A percentile compares a stretch with the other conserved stretches of the same genome.
phyloP scores from a whole-genome alignment of 345 rosid genomes.

The Isatis tinctoria region DNA sequence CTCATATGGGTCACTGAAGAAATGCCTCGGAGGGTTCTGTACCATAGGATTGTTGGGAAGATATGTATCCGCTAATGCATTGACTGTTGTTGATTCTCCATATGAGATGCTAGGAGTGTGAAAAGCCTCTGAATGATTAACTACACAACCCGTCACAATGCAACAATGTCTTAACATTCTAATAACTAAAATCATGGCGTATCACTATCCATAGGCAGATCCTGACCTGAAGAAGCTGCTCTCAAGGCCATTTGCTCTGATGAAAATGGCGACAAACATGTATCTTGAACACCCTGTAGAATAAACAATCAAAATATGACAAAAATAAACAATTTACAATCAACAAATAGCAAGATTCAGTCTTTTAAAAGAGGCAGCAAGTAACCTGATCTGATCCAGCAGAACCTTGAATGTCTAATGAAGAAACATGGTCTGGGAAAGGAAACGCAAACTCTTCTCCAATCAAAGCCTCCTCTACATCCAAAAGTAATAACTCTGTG shows the following conservation, averaged over 20 bases:
- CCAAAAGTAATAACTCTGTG: background rate
- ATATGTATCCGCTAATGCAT: no score
- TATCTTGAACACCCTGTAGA: conserved; percentile 14
- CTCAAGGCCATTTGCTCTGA: conserved; percentile 2
- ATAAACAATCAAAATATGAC: background rate
- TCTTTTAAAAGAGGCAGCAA: background rate
- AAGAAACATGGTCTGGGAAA: background rate
- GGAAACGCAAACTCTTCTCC: background rate
- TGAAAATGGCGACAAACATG: background rate
- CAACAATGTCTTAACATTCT: background rate
- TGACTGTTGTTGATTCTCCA: no score
- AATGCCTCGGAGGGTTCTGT: background rate
- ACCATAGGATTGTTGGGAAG: background rate
- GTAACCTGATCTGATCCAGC: conserved; percentile 13
- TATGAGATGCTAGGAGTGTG: no score
- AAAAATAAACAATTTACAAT: background rate
- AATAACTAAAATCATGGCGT: background rate
- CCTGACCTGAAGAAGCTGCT: conserved; percentile 15
- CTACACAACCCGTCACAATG: background rate
- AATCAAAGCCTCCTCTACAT: background rate
- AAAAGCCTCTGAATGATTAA: background rate
- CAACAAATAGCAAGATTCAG: background rate
- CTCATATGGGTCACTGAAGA: background rate
- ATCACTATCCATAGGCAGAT: background rate
- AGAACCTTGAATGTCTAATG: background rate